These are phyloP conservation scores for Rhynchospora pubera DNA, from an alignment of 176 grass and related monocot genomes.

Conservation along the genomic window DNA sequence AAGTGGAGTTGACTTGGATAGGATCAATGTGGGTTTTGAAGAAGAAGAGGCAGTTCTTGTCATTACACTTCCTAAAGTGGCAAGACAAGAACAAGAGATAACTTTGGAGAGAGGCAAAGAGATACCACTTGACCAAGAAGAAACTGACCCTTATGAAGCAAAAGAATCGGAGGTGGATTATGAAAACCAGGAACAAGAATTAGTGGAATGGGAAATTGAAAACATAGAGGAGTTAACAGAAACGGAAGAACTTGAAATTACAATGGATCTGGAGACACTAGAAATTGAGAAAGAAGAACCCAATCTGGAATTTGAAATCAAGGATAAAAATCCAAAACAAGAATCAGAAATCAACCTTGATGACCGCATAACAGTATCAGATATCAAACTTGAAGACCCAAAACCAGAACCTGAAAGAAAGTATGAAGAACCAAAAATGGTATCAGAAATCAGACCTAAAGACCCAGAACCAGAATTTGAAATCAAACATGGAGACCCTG, in stretches of 20 bases:
- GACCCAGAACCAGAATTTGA: not conserved
- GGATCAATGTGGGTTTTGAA: slow-evolving; percentile 47
- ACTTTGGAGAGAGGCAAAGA: slow-evolving; percentile 6
- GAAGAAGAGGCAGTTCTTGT: slow-evolving; percentile 68
- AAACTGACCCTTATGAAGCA: not conserved
- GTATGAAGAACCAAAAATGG: not conserved
- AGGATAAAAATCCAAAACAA: slow-evolving; percentile 1
- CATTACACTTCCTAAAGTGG: slow-evolving; percentile 65
- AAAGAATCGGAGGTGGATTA: not conserved
- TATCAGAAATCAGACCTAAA: not conserved
- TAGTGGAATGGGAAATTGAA: slow-evolving; percentile 10
- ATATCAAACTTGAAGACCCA: slow-evolving; percentile 8
- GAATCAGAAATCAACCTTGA: slow-evolving; percentile 3
- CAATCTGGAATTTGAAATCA: slow-evolving; percentile 1
- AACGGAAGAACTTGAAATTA: slow-evolving; percentile 18
- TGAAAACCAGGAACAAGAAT: slow-evolving; percentile 17
- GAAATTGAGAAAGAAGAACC: slow-evolving; percentile 15
- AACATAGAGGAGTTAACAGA: not conserved
- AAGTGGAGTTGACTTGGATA: slow-evolving; percentile 23
- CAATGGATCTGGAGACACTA: not conserved
- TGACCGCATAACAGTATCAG: not conserved
- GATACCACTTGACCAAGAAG: slow-evolving; percentile 4
- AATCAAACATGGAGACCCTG: not conserved
- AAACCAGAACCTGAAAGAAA: slow-evolving; percentile 5
- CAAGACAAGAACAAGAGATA: slow-evolving; percentile 17